Evolutionary conservation across 352 stramenopile species (phyloP).

Genomic region (Phytophthora foliorum): DNA sequence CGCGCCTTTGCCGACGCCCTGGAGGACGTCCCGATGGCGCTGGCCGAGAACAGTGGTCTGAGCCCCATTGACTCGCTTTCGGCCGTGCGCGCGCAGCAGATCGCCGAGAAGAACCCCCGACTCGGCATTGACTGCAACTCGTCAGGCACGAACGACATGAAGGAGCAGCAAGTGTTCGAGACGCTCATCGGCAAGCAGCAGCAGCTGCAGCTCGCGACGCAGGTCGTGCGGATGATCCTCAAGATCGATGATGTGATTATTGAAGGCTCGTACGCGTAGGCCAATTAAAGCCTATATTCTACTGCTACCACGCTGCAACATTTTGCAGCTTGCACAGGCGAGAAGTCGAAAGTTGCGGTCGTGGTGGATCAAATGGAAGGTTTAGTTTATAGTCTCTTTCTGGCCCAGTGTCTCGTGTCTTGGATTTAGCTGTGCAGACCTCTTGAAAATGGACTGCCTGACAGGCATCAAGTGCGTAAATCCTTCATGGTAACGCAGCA

Average conservation of each 20-base stretch:
- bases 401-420: neutral
- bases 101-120: slow-evolving; percentile 95
- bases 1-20: slow-evolving; percentile 98
- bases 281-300: slow-evolving; percentile 29
- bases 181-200: slow-evolving; percentile 99
- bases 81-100: slow-evolving; percentile 95
- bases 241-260: slow-evolving; percentile 99
- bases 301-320: slow-evolving; percentile 16
- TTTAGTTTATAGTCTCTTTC: slow-evolving; percentile 42
- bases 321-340: slow-evolving; percentile 3
- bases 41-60: slow-evolving; percentile 99
- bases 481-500: neutral
- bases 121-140: slow-evolving; percentile 98
- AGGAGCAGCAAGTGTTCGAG: slow-evolving; percentile 99
- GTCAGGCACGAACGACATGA: slow-evolving; percentile 97
- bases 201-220: slow-evolving; percentile 98
- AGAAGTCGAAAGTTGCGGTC: slow-evolving; percentile 9
- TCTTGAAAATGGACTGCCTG: too few species aligned
- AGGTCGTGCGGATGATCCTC: slow-evolving; percentile 99
- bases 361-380: slow-evolving; percentile 34
- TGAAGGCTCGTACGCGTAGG: slow-evolving; percentile 91
- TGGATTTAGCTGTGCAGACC: neutral
- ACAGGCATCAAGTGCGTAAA: neutral
- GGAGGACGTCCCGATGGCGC: slow-evolving; percentile 99
- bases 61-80: slow-evolving; percentile 98